Percentiles rank a stretch among this genome's conserved stretches.
Evolutionary conservation across 768 basidiomycete genomes (phyloP).

Genomic region (Lentinula sp.): DNA sequence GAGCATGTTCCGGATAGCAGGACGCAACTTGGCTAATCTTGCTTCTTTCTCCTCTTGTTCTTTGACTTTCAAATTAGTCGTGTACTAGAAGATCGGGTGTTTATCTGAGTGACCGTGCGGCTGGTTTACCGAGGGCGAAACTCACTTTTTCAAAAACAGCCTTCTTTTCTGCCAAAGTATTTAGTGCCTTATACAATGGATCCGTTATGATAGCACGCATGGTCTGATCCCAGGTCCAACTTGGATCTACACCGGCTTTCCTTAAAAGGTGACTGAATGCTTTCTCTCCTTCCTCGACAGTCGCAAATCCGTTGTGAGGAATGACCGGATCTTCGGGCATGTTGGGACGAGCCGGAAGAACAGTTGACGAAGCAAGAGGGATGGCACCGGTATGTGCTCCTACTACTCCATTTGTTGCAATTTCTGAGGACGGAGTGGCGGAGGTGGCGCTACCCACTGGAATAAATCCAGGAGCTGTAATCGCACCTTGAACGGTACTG

Average conservation of each 20-base stretch:
- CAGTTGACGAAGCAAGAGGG: conserved; percentile 54
- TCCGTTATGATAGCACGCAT: conserved; percentile 98
- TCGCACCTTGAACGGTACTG: not conserved
- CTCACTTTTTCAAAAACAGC: conserved; percentile 87
- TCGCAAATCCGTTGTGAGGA: conserved; percentile 84
- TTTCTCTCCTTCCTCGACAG: conserved; percentile 85
- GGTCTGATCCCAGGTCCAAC: conserved; percentile 97
- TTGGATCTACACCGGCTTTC: conserved; percentile 85
- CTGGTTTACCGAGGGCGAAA: not conserved
- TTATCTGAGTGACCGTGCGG: not conserved
- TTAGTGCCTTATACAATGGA: conserved; percentile 91
- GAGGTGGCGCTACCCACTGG: conserved; percentile 37
- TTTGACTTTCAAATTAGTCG: conserved; percentile 66
- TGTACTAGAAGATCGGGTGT: conserved; percentile 48
- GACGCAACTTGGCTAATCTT: conserved; percentile 78
- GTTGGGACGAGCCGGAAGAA: conserved; percentile 69
- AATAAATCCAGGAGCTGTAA: conserved; percentile 37
- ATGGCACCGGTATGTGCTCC: conserved; percentile 48
- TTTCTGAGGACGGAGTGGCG: conserved; percentile 22
- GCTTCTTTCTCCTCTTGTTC: conserved; percentile 85
- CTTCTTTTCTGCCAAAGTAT: conserved; percentile 93
- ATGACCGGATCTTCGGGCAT: conserved; percentile 85
- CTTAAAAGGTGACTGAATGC: conserved; percentile 88
- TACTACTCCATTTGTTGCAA: conserved; percentile 43
- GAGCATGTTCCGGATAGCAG: conserved; percentile 80